These are phyloP conservation scores for Phyllosticta ampelicida DNA, from an alignment of 2,329 filamentous ascomycete genomes.

Conservation along the genomic window DNA sequence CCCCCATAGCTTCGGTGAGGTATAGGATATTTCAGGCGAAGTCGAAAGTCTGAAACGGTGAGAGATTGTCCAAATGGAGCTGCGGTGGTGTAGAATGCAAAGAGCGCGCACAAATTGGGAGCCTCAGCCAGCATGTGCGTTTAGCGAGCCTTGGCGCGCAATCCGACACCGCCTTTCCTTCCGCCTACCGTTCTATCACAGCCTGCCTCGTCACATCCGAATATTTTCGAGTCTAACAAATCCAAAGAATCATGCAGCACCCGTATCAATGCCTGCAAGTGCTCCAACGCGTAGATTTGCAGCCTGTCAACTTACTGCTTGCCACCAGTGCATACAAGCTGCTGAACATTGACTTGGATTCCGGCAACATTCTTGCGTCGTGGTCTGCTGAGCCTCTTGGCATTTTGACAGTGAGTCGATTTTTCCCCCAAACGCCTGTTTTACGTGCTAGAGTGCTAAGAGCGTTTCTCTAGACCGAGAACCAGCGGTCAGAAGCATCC, in stretches of 20 bases:
- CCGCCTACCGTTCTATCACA: neutral
- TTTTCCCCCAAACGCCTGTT: conserved; percentile 13
- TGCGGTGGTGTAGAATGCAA: neutral
- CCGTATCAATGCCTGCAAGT: conserved; percentile 33
- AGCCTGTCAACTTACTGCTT: conserved; percentile 45
- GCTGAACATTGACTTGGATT: conserved; percentile 52
- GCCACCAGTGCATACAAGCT: conserved; percentile 65
- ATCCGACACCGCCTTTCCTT: neutral
- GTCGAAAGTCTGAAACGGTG: conserved; percentile 9
- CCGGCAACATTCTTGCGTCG: conserved; percentile 47
- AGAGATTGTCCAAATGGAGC: conserved; percentile 11
- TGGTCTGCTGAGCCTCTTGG: conserved; percentile 39
- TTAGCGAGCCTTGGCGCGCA: neutral
- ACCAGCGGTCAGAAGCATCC: conserved; percentile 14
- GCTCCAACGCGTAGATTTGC: conserved; percentile 13
- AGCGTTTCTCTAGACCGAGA: conserved; percentile 13
- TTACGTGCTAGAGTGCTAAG: conserved; percentile 15
- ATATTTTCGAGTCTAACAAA: neutral
- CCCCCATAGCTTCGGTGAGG: conserved; percentile 95
- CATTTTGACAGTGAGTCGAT: conserved; percentile 15
- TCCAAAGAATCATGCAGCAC: conserved; percentile 19
- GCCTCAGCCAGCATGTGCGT: neutral
- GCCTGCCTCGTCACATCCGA: neutral
- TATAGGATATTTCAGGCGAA: conserved; percentile 93
- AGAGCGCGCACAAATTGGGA: conserved; percentile 12